Conservation (phyloP, 1,284 basidiomycete species). For the Ceratobasidium theobromae region DNA sequence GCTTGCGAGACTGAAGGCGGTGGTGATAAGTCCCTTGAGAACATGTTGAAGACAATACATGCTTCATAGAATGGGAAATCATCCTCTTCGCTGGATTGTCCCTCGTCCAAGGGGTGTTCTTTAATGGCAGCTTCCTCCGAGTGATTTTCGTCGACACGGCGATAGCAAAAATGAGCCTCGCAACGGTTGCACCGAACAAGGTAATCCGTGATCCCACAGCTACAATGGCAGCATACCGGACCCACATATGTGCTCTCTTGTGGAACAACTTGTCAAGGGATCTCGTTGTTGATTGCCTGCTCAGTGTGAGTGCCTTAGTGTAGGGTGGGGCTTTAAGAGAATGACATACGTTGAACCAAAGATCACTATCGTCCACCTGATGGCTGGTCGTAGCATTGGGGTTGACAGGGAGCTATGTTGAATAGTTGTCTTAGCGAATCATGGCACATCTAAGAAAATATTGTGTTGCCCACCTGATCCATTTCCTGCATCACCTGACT, state of each 20-base stretch:
- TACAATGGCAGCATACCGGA: background rate
- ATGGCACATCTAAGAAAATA: background rate
- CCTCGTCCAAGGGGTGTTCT: background rate
- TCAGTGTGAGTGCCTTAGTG: no score
- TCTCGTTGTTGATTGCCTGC: background rate
- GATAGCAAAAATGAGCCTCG: background rate
- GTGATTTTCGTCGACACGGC: background rate
- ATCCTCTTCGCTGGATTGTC: background rate
- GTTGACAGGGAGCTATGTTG: no score
- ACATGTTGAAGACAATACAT: conserved; percentile 1
- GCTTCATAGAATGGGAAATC: background rate
- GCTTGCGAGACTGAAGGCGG: background rate
- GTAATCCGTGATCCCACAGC: background rate
- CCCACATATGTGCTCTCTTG: background rate
- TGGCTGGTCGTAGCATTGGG: no score
- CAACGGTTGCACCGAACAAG: background rate
- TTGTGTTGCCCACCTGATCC: background rate
- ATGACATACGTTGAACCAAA: background rate
- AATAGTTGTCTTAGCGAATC: no score
- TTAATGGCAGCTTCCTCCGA: background rate
- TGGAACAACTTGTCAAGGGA: background rate
- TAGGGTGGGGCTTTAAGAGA: no score
- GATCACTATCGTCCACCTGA: background rate
- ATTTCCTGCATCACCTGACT: background rate
- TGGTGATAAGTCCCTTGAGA: background rate